Base-by-base conservation (phyloP, 106 monocot species). In the Alisma plantagoaquatica region DNA sequence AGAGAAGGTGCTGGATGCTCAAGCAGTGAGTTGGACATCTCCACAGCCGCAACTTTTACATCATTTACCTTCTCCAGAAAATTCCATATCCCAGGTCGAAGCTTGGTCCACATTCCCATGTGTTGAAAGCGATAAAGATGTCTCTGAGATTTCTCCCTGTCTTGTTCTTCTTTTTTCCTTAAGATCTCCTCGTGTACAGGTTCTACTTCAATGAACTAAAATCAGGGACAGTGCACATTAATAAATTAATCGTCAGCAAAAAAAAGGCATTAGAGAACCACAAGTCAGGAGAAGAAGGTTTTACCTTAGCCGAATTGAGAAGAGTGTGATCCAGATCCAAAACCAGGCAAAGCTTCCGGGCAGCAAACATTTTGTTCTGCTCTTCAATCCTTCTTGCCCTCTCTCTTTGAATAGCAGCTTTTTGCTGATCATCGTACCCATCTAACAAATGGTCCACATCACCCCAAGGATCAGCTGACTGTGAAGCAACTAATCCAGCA, bases 51-150 rank as follows among this genome's bases (percentile, higher is more conserved):
- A n/a, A n/a, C n/a, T n/a, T n/a, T n/a, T n/a, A n/a, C n/a, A n/a
- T 38, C 6, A 38, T 7, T 56, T 43, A 81, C 98, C 98, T 79
- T 90, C 55, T 90, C 90, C 31, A 98, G 76, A 53, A 98, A 98
- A 55, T 82, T 98, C 98, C 98, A 98, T 4, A 98, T 69, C 44
- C 98, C 98, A 0, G 98, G 98, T 28, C 98, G 73, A 49, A 98
- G 67, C 51, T 98, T 98, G 11, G 98, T 98, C 98, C 98, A 98
- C 98, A 98, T 98, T 57, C 68, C 74, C 98, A 98, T 90, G 68
- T 98, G 90, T 8, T 55, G 81, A 27, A 98, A 90, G 17, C 82
- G 66, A 29, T 66, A 98, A 49, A 98, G 74, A 69, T 82, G 82
- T 35, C 85, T 56, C 50, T 82, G 74, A 23, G 51, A 69, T 60